A percentile compares a stretch with the other conserved stretches of the same genome.
Conservation (phyloP, 805 yeast genomes). For the Candida morakotiae region DNA sequence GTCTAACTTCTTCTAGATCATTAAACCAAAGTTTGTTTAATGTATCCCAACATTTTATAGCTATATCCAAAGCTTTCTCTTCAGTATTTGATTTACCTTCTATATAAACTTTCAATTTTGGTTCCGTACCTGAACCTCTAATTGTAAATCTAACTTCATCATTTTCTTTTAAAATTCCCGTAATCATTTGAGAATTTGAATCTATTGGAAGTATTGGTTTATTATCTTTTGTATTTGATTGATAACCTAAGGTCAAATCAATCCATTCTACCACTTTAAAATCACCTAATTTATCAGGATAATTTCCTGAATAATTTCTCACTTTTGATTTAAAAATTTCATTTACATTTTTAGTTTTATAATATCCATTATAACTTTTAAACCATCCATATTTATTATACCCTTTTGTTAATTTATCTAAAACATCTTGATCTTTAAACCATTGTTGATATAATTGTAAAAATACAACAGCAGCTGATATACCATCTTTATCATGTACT, state of each 20-base stretch:
- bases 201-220: conserved; percentile 70
- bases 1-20: conserved; percentile 27
- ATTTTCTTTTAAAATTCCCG: conserved; percentile 42
- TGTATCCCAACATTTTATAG: conserved; percentile 63
- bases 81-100: conserved; percentile 62
- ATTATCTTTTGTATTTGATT: conserved; percentile 57
- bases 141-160: conserved; percentile 65
- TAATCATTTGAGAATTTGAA: conserved; percentile 79
- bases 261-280: conserved; percentile 66
- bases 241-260: conserved; percentile 81
- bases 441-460: conserved; percentile 62
- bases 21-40: conserved; percentile 63
- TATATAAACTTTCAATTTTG: conserved; percentile 85
- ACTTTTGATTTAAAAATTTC: conserved; percentile 56
- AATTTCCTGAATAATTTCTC: conserved; percentile 19
- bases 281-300: conserved; percentile 53
- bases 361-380: conserved; percentile 86
- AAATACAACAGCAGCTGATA: conserved; percentile 74
- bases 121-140: conserved; percentile 96
- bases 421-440: conserved; percentile 36
- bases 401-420: conserved; percentile 54
- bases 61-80: conserved; percentile 44
- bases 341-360: conserved; percentile 52
- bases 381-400: conserved; percentile 70
- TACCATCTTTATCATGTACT: conserved; percentile 91